Evolutionary conservation across 106 monocot species (phyloP), one percentile per base, ranked within the genome.

Genomic region (Chionographis japonica): DNA sequence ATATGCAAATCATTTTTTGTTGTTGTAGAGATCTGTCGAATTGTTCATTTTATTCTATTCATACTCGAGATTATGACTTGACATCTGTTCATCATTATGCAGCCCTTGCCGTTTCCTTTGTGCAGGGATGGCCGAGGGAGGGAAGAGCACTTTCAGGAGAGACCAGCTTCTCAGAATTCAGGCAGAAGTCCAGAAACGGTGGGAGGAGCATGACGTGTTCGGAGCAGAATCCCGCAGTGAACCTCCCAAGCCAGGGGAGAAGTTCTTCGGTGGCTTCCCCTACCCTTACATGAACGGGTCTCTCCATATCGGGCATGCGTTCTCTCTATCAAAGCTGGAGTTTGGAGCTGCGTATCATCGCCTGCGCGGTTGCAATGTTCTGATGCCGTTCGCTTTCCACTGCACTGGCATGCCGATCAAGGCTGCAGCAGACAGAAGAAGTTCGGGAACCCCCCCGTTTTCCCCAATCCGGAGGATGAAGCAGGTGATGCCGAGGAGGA

Each of bases 331-430:
- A 19, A 90, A 94, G 63, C 80, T 94, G 42, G 91, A 94, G 80
- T 94, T 91, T 70, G 85, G 76, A 20, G 73, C 90, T 37, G 88
- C 85, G 17, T 94, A 80, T 49, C 87, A 94, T 50, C 56, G 90
- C 3, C 58, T 94, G 55, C 75, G 94, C 50, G 83, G 88, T 16
- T 77, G 77, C 3, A 94, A 94, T 56, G 90, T 94, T 3, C 83
- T 94, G 13, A 70, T 94, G 20, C 94, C 94, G 13, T 94, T 94
- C 66, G 94, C 80, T 10, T 94, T 94, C 74, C 94, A 94, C 60
- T 94, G 94, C 85, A 94, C 94, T 3, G 90, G 94, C 7, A 94
- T 94, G 94, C 90, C 94, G 4, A 94, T 94, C 56, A 94, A 94
- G 74, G 94, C 94, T 15, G 88, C 94, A 6, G 91, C 94, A 12